phyloP scores from a whole-genome alignment of 2,329 filamentous ascomycete genomes.

The Conoideocrella luteorostrata region DNA sequence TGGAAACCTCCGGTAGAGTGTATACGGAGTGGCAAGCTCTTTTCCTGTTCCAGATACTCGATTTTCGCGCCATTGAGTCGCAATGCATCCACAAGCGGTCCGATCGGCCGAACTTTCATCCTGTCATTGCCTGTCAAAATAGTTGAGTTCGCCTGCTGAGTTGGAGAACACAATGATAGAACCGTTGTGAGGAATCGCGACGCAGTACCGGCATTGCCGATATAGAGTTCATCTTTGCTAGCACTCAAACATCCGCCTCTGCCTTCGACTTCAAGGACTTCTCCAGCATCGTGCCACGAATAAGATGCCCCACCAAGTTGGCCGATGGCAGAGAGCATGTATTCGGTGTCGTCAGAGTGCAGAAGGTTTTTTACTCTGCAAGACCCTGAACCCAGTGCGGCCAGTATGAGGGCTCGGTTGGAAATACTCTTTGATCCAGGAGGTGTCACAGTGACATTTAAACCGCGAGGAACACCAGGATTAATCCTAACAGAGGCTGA shows the following conservation, averaged over 20 bases:
- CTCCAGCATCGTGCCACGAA: slow-evolving; percentile 91
- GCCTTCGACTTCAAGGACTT: slow-evolving; percentile 80
- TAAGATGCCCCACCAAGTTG: slow-evolving; percentile 82
- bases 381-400: slow-evolving; percentile 77
- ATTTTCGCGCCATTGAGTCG: slow-evolving; percentile 80
- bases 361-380: slow-evolving; percentile 88
- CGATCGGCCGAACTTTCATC: slow-evolving; percentile 95
- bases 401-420: slow-evolving; percentile 89
- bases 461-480: slow-evolving; percentile 60
- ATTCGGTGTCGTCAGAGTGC: slow-evolving; percentile 94
- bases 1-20: slow-evolving; percentile 75
- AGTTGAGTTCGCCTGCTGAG: slow-evolving; percentile 54
- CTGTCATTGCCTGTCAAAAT: slow-evolving; percentile 87
- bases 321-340: slow-evolving; percentile 89
- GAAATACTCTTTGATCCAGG: slow-evolving; percentile 98
- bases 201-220: slow-evolving; percentile 94
- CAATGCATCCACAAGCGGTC: slow-evolving; percentile 84
- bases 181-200: slow-evolving; percentile 93
- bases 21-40: slow-evolving; percentile 78
- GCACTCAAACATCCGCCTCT: slow-evolving; percentile 82
- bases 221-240: slow-evolving; percentile 71
- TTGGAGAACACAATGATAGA: slow-evolving; percentile 70
- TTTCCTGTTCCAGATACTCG: slow-evolving; percentile 75
- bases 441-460: slow-evolving; percentile 72
- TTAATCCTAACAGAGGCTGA: slow-evolving; percentile 70